phyloP scores from a whole-genome alignment of 2,329 filamentous ascomycete species.

The Sporothrix brasiliensis region DNA sequence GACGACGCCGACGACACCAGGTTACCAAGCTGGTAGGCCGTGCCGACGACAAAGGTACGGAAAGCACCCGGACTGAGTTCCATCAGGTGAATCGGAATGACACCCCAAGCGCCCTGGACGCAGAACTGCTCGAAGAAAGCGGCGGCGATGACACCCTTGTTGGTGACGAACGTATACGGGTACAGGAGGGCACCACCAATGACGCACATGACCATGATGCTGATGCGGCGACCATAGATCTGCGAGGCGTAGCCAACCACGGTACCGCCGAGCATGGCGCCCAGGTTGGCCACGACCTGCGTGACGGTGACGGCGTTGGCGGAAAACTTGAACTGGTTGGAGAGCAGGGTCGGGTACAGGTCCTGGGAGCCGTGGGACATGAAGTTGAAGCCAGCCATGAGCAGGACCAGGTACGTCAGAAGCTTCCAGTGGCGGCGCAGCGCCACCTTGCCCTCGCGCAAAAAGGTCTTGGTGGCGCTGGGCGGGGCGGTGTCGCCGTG shows the following conservation, averaged over 20 bases:
- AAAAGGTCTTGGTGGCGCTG: slow-evolving; percentile 67
- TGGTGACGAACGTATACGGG: slow-evolving; percentile 69
- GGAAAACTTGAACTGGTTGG: slow-evolving; percentile 37
- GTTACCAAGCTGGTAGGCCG: slow-evolving; percentile 77
- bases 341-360: slow-evolving; percentile 76
- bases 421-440: slow-evolving; percentile 78
- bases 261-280: slow-evolving; percentile 73
- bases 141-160: slow-evolving; percentile 61
- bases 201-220: slow-evolving; percentile 64
- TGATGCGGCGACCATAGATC: slow-evolving; percentile 71
- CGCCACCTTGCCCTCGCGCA: slow-evolving; percentile 70
- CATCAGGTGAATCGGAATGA: slow-evolving; percentile 78
- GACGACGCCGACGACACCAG: slow-evolving; percentile 69
- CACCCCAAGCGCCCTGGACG: slow-evolving; percentile 75
- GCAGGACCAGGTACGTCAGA: slow-evolving; percentile 75
- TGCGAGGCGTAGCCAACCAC: slow-evolving; percentile 75
- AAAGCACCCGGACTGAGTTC: slow-evolving; percentile 73
- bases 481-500: slow-evolving; percentile 51
- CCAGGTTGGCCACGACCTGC: slow-evolving; percentile 77
- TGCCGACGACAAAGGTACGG: slow-evolving; percentile 74
- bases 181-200: slow-evolving; percentile 66
- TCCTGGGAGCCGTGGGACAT: slow-evolving; percentile 72
- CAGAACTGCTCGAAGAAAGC: slow-evolving; percentile 73
- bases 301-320: slow-evolving; percentile 42
- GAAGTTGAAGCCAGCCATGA: slow-evolving; percentile 92